Evolutionary conservation across 2,329 filamentous ascomycete genomes (phyloP).

Genomic region (Exserohilum rostratum): DNA sequence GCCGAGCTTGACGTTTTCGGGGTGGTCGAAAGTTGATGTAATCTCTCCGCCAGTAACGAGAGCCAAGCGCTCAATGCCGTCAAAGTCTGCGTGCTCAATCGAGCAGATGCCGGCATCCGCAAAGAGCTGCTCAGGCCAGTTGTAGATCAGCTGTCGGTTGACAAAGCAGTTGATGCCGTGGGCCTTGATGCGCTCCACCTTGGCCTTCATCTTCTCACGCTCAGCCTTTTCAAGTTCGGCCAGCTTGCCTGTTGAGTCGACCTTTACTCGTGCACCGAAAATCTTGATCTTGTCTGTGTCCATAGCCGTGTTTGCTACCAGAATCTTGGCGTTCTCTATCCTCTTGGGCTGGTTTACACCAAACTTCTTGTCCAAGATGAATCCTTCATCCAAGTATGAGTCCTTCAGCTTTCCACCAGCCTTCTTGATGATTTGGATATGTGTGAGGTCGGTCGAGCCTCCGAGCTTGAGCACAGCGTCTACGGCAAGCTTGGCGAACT

Average conservation of each 20-base stretch:
- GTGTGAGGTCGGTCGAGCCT: constrained; percentile 89
- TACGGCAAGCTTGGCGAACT: constrained; percentile 87
- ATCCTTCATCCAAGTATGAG: constrained; percentile 96
- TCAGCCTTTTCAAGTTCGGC: constrained; percentile 99
- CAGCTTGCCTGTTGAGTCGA: constrained; percentile 92
- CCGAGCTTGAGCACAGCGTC: constrained; percentile 91
- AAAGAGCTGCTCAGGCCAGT: constrained; percentile 99
- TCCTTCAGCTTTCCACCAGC: constrained; percentile 96
- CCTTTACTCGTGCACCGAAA: constrained; percentile 95
- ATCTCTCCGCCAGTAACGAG: constrained; percentile 98
- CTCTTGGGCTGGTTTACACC: constrained; percentile 98
- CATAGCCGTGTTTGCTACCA: constrained; percentile 98
- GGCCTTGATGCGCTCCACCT: constrained; percentile 98
- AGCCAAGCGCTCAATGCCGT: constrained; percentile 93
- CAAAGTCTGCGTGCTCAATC: constrained; percentile 98
- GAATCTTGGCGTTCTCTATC: constrained; percentile 96
- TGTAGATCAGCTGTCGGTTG: constrained; percentile 99
- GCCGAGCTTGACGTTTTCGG: constrained; percentile 94
- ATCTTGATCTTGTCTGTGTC: constrained; percentile 99
- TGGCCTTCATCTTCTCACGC: constrained; percentile 98
- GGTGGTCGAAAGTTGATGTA: constrained; percentile 96
- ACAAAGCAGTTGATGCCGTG: constrained; percentile 99
- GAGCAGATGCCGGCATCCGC: constrained; percentile 97
- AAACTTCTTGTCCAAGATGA: constrained; percentile 99
- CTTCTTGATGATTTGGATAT: constrained; percentile 99